Percentiles rank a stretch among this genome's conserved stretches.
phyloP scores from a whole-genome alignment of 176 grass and related monocot genomes.

The Musa beccarii region DNA sequence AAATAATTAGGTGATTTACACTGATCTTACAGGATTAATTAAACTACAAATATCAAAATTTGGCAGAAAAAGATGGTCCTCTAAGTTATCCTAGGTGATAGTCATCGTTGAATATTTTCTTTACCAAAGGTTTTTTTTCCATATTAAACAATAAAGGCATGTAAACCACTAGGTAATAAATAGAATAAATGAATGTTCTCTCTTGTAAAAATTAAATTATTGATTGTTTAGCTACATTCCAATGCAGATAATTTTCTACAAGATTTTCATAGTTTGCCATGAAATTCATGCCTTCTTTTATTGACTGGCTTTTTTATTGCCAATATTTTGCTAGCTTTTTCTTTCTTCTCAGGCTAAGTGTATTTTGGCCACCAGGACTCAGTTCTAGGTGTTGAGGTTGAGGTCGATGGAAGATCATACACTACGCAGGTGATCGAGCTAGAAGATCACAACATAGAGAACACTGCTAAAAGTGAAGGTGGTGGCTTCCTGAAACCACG shows the following conservation, averaged over 20 bases:
- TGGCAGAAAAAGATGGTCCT: too few species aligned
- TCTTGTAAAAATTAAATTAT: too few species aligned
- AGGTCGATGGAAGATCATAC: constrained; percentile 52
- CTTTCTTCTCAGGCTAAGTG: constrained; percentile 61
- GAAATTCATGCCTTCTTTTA: not conserved
- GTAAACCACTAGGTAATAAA: not conserved
- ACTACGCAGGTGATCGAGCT: constrained; percentile 53
- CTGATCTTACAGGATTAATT: too few species aligned
- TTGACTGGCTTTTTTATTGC: not conserved
- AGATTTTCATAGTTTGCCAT: too few species aligned
- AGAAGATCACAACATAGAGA: constrained; percentile 36
- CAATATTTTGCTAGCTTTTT: constrained; percentile 9
- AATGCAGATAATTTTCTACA: not conserved
- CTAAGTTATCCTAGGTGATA: not conserved
- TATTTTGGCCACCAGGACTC: constrained; percentile 97
- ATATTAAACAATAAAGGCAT: not conserved
- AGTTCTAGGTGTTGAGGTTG: constrained; percentile 97
- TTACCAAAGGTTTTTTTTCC: not conserved
- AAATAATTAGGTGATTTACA: not conserved
- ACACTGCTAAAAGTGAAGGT: constrained; percentile 29
- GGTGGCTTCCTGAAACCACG: constrained; percentile 57
- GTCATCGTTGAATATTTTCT: not conserved
- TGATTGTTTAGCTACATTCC: not conserved
- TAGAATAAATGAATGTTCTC: not conserved
- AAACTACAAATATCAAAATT: too few species aligned